These are phyloP conservation scores for Saccharomyces hybrid DNA, from an alignment of 1,139 yeast genomes.

Conservation along the genomic window DNA sequence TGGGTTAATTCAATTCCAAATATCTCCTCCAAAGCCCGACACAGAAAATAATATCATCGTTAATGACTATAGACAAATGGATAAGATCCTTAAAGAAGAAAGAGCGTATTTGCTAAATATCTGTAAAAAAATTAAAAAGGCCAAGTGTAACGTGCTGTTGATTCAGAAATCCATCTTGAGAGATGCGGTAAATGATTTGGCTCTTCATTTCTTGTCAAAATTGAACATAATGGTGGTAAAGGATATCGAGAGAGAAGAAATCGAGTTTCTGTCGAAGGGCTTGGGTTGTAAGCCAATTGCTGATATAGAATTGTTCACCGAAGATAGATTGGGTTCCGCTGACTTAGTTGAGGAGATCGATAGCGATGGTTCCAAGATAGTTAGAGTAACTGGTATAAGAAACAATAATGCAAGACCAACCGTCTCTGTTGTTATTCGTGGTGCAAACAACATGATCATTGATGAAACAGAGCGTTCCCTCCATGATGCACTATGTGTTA, in stretches of 20 bases:
- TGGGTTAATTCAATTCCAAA: constrained; percentile 89
- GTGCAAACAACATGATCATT: constrained; percentile 81
- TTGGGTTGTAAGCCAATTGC: constrained; percentile 95
- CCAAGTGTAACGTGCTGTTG: constrained; percentile 89
- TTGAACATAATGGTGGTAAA: constrained; percentile 88
- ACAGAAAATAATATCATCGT: constrained; percentile 97
- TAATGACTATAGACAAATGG: constrained; percentile 98
- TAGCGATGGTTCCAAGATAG: constrained; percentile 86
- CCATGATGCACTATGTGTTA: constrained; percentile 95
- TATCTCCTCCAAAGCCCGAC: constrained; percentile 98
- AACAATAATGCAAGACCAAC: constrained; percentile 50
- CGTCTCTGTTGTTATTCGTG: constrained; percentile 86
- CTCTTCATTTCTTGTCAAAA: constrained; percentile 88
- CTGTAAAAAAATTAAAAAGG: constrained; percentile 92
- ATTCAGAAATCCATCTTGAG: constrained; percentile 92
- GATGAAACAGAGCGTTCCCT: constrained; percentile 96
- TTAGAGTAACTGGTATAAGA: constrained; percentile 82
- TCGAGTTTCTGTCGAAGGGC: constrained; percentile 86
- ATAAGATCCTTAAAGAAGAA: constrained; percentile 93
- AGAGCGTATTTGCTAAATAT: constrained; percentile 89
- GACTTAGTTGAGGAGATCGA: constrained; percentile 90
- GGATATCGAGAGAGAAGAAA: constrained; percentile 94
- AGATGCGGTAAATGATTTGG: constrained; percentile 95
- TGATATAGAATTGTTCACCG: constrained; percentile 85
- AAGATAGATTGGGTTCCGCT: constrained; percentile 85